Conservation (phyloP, 169 alveolate genomes). For the Babesia gibsoni region DNA sequence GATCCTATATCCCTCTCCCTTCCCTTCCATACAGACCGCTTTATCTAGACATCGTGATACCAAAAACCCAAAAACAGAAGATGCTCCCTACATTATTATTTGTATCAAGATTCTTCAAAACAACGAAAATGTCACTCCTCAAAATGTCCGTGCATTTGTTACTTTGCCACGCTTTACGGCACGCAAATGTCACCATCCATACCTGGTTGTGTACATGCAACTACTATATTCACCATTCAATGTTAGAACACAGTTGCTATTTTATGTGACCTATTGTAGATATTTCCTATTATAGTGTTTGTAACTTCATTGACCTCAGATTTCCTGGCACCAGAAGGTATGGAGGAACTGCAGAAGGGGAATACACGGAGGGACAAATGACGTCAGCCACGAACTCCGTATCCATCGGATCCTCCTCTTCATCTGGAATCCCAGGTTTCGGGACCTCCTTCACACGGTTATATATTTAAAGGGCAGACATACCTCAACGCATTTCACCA, state of each 20-base stretch:
- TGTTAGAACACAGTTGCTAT: not conserved
- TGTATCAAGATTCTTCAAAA: no score
- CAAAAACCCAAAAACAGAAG: no score
- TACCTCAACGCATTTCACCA: conserved; percentile 63
- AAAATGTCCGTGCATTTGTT: no score
- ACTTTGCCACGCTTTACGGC: no score
- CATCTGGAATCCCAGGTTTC: conserved; percentile 1
- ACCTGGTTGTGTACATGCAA: no score
- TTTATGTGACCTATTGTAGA: not conserved
- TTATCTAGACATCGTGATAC: no score
- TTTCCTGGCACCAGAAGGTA: conserved; percentile 69
- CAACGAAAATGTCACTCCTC: no score
- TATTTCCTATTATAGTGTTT: not conserved
- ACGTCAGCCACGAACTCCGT: conserved; percentile 44
- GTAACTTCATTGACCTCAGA: conserved; percentile 50
- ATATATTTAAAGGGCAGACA: not conserved
- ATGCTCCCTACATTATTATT: no score
- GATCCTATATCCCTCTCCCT: no score
- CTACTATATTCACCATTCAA: no score
- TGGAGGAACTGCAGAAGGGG: conserved; percentile 69
- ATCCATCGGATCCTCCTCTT: not conserved
- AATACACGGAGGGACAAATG: conserved; percentile 61
- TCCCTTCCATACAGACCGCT: no score
- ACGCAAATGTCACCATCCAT: no score
- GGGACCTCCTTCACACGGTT: not conserved